Conservation (phyloP, 2,329 filamentous ascomycete species). For the Stagonosporopsis chrysanthemi region DNA sequence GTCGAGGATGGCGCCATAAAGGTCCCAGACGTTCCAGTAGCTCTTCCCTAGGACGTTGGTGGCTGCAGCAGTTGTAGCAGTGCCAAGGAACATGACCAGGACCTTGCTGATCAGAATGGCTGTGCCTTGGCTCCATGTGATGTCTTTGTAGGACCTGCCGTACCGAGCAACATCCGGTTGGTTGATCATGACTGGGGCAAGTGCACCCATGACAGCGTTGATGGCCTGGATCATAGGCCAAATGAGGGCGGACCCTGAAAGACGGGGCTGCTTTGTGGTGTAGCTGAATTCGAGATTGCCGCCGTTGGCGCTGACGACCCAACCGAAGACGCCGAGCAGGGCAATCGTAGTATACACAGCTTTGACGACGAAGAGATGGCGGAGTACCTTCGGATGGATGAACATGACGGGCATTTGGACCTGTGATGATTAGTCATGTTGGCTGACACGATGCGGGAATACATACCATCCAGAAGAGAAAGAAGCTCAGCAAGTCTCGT, state of each 20-base stretch:
- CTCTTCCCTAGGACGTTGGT: conserved; percentile 29
- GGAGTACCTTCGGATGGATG: conserved; percentile 34
- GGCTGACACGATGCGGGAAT: background rate
- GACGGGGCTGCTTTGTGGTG: conserved; percentile 25
- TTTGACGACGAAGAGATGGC: conserved; percentile 31
- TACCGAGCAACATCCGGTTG: conserved; percentile 35
- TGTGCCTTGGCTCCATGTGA: conserved; percentile 29
- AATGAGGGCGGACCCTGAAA: conserved; percentile 26
- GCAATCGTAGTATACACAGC: conserved; percentile 25
- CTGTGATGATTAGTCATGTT: conserved; percentile 5
- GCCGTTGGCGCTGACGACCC: conserved; percentile 34
- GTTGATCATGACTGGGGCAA: conserved; percentile 30
- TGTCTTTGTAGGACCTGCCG: conserved; percentile 24
- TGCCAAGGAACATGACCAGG: conserved; percentile 34
- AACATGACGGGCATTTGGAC: conserved; percentile 39
- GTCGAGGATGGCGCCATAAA: conserved; percentile 28
- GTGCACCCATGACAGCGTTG: conserved; percentile 32
- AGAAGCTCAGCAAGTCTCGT: conserved; percentile 39
- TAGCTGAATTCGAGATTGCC: conserved; percentile 29
- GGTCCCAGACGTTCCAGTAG: conserved; percentile 37
- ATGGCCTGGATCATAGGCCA: conserved; percentile 33
- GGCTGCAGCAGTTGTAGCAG: conserved; percentile 28
- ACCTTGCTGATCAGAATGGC: conserved; percentile 33
- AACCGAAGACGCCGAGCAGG: conserved; percentile 28
- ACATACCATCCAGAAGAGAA: conserved; percentile 33